Evolutionary conservation across 2,329 filamentous ascomycete genomes (phyloP).

Genomic region (Alternaria incomplexa): DNA sequence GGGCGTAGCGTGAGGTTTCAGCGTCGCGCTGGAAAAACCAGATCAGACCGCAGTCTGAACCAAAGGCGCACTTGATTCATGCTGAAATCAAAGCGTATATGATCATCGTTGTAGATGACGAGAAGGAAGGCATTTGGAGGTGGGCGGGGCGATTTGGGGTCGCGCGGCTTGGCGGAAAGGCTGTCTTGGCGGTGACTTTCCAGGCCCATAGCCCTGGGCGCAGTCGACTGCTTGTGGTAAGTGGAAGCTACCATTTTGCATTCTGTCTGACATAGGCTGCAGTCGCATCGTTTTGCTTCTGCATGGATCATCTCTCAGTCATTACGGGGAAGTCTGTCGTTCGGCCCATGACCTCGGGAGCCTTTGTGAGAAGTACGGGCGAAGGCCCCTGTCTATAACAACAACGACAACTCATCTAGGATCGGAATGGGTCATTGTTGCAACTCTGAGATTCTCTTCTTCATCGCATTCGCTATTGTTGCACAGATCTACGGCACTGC

Average conservation of each 20-base stretch:
- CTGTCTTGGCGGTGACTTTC: not conserved
- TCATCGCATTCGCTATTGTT: not conserved
- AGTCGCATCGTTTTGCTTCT: no score
- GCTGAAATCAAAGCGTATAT: not conserved
- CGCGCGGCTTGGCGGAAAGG: not conserved
- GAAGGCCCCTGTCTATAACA: no score
- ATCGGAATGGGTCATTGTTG: not conserved
- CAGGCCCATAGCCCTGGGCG: not conserved
- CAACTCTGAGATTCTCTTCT: not conserved
- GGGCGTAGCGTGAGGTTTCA: accelerated
- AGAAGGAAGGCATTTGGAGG: not conserved
- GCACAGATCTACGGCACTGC: no score
- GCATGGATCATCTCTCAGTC: no score
- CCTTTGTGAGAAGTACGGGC: no score
- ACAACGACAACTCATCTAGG: no score
- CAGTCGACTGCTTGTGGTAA: not conserved
- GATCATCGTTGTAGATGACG: not conserved
- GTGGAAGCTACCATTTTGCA: not conserved
- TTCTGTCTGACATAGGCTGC: no score
- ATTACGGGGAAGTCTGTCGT: no score
- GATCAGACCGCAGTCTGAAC: no score
- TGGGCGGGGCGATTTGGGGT: not conserved
- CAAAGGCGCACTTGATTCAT: no score
- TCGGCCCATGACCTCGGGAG: no score
- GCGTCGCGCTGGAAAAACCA: not conserved